Evolutionary conservation across 495 filamentous ascomycete genomes (phyloP).

Genomic region (Pyrenopolyporus hunteri): DNA sequence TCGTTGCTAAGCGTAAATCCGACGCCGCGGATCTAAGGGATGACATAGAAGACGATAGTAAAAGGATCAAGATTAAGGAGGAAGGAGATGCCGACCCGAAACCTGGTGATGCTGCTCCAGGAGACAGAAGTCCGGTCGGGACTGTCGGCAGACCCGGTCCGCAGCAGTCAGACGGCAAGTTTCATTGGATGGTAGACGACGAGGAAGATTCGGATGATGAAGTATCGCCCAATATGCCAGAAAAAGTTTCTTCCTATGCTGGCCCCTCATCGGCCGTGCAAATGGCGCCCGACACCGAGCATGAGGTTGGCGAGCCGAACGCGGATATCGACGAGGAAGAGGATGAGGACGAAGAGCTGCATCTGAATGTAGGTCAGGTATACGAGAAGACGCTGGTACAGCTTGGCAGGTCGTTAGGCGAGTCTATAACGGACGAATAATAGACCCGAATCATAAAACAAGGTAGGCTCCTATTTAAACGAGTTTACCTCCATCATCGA

Average conservation of each 20-base stretch:
- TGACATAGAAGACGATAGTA: slow-evolving; percentile 45
- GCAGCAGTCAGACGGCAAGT: slow-evolving; percentile 19
- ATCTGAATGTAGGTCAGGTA: slow-evolving; percentile 73
- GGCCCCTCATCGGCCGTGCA: not conserved
- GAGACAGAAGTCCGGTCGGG: slow-evolving; percentile 25
- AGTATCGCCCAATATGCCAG: not conserved
- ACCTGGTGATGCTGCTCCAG: slow-evolving; percentile 42
- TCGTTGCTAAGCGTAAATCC: slow-evolving; percentile 38
- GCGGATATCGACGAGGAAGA: slow-evolving; percentile 42
- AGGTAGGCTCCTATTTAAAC: too few species aligned
- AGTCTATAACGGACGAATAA: slow-evolving; percentile 24
- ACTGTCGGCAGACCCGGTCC: not conserved
- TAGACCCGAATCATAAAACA: not conserved
- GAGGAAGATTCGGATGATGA: slow-evolving; percentile 34
- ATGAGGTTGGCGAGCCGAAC: slow-evolving; percentile 22
- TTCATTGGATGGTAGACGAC: slow-evolving; percentile 41
- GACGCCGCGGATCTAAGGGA: slow-evolving; percentile 46
- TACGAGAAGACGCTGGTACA: slow-evolving; percentile 80
- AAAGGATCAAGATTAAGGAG: slow-evolving; percentile 44
- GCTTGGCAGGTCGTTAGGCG: slow-evolving; percentile 65
- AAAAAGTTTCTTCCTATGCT: not conserved
- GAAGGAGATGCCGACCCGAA: slow-evolving; percentile 32
- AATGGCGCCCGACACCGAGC: slow-evolving; percentile 17
- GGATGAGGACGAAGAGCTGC: slow-evolving; percentile 51
- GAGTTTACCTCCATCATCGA: too few species aligned